Conservation (phyloP, 2,329 filamentous ascomycete species). For the Epichloe baconii region DNA sequence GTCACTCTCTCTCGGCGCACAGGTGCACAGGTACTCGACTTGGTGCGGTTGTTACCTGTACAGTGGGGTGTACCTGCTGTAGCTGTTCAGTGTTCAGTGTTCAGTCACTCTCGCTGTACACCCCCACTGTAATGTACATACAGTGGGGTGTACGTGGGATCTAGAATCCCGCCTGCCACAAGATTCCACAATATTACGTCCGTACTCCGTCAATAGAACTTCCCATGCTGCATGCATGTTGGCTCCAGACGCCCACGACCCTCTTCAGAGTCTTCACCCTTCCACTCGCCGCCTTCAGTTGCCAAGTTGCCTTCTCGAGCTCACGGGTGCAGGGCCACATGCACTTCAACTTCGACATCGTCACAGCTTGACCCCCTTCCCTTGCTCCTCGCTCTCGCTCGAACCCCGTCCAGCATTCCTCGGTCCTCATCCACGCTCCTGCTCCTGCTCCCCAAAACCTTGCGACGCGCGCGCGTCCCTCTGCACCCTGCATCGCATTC, state of each 20-base stretch:
- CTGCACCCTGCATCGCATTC: background rate
- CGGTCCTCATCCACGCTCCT: background rate
- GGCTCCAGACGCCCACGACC: background rate
- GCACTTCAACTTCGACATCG: slow-evolving; percentile 6
- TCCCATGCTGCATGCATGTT: background rate
- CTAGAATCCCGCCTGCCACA: background rate
- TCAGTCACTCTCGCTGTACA: too few species aligned
- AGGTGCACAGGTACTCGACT: too few species aligned
- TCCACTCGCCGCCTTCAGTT: slow-evolving; percentile 1
- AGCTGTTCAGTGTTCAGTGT: too few species aligned
- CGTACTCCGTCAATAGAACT: background rate
- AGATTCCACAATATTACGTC: too few species aligned
- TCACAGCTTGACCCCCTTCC: background rate
- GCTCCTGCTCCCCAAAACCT: background rate
- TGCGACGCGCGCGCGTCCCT: slow-evolving; percentile 1
- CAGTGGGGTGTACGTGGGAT: background rate
- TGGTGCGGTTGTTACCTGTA: too few species aligned
- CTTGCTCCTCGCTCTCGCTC: background rate
- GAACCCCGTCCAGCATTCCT: slow-evolving; percentile 1
- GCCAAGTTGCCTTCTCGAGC: background rate
- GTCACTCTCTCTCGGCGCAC: too few species aligned
- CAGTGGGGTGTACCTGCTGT: too few species aligned
- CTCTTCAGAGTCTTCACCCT: background rate
- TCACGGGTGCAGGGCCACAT: slow-evolving; percentile 10
- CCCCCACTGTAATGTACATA: too few species aligned